phyloP scores from a whole-genome alignment of 2,329 filamentous ascomycete species.

The Penicillium occitanis region DNA sequence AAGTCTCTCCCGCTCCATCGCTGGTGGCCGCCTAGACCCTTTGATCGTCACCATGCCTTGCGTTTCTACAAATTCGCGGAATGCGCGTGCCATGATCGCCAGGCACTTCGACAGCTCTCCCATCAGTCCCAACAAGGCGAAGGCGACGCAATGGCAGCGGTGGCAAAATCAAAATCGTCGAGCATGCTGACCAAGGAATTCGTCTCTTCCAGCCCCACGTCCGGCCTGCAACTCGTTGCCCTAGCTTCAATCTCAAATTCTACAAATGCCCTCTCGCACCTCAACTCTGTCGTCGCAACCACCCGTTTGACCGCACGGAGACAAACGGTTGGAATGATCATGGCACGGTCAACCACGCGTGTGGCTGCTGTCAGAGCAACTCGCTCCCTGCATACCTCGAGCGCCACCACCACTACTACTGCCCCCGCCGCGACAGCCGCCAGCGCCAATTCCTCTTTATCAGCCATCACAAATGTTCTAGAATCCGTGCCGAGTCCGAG shows the following conservation, averaged over 20 bases:
- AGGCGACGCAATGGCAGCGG: conserved; percentile 3
- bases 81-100: conserved; percentile 31
- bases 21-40: conserved; percentile 12
- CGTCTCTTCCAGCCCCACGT: conserved; percentile 8
- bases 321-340: conserved; percentile 4
- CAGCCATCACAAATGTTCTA: conserved; percentile 33
- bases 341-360: conserved; percentile 18
- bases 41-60: conserved; percentile 29
- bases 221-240: conserved; percentile 4
- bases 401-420: background rate
- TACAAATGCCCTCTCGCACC: background rate
- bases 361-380: conserved; percentile 14
- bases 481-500: conserved; percentile 23
- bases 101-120: conserved; percentile 25
- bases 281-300: background rate
- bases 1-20: conserved; percentile 15
- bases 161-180: conserved; percentile 17
- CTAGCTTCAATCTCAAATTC: conserved; percentile 13
- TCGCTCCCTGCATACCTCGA: conserved; percentile 20
- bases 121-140: background rate
- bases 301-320: background rate
- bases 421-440: conserved; percentile 3
- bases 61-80: conserved; percentile 29
- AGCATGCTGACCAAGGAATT: conserved; percentile 15
- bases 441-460: conserved; percentile 23